Evolutionary conservation across 345 rosid species (phyloP).

Genomic region (Eucalyptus fibrosa): DNA sequence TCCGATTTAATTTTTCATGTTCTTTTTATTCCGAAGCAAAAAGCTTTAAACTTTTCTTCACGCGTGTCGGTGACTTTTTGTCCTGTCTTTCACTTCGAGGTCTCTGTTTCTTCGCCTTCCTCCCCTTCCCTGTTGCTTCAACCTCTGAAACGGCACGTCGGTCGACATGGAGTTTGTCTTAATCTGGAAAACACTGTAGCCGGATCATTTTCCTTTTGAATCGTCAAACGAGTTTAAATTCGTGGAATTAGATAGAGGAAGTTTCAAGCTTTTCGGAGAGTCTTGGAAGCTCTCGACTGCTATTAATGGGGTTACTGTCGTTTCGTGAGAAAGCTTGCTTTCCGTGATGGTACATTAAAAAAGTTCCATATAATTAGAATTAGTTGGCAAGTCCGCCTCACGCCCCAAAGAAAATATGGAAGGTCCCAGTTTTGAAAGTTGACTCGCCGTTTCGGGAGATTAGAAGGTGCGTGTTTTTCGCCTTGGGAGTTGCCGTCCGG

Average conservation of each 20-base stretch:
- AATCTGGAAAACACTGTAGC: background rate
- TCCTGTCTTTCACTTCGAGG: background rate
- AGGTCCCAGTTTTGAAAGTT: background rate
- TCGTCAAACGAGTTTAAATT: background rate
- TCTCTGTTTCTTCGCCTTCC: background rate
- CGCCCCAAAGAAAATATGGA: background rate
- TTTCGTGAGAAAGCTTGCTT: background rate
- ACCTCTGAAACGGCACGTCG: background rate
- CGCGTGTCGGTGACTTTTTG: background rate
- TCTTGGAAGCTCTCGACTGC: background rate
- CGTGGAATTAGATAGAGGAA: background rate
- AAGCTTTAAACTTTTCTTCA: background rate
- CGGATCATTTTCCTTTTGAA: background rate
- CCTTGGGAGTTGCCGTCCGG: background rate
- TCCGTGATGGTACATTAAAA: background rate
- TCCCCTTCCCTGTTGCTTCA: background rate
- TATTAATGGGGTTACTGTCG: background rate
- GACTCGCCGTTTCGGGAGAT: background rate
- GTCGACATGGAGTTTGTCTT: background rate
- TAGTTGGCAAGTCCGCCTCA: background rate
- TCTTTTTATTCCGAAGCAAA: background rate
- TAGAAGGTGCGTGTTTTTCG: background rate
- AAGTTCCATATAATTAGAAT: background rate
- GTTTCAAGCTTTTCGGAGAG: background rate
- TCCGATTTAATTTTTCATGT: background rate